Conservation (phyloP, 305 asterid genomes). For the Fraxinus angustifolia region DNA sequence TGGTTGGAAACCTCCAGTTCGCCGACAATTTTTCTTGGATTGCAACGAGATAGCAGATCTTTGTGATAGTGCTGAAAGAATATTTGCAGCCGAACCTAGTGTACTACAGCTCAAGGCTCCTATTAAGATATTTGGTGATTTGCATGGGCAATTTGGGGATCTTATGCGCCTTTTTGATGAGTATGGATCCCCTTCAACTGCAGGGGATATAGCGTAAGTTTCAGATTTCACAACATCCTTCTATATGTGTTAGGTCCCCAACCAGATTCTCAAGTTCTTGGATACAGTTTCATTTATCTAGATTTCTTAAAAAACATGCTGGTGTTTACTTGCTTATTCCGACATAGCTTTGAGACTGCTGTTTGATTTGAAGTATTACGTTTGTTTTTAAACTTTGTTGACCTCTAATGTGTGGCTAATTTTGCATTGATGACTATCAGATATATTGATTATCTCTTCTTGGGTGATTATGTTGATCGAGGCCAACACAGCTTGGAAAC, state of each 20-base stretch:
- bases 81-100: constrained; percentile 89
- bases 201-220: constrained; percentile 97
- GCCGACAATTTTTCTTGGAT: constrained; percentile 92
- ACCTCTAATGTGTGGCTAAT: constrained; percentile 28
- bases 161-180: constrained; percentile 98
- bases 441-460: constrained; percentile 93
- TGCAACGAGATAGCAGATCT: constrained; percentile 99
- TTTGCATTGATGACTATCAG: constrained; percentile 44
- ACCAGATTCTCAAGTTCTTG: constrained; percentile 2
- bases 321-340: background rate
- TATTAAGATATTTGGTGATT: constrained; percentile 94
- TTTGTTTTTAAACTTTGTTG: constrained; percentile 20
- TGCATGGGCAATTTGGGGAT: constrained; percentile 99
- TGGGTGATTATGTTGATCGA: constrained; percentile 99
- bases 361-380: background rate
- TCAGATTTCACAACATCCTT: background rate
- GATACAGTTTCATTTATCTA: constrained; percentile 11
- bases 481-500: constrained; percentile 99
- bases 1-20: constrained; percentile 99
- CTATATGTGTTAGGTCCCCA: background rate
- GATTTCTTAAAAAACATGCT: background rate
- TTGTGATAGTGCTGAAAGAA: constrained; percentile 92
- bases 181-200: constrained; percentile 99
- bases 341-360: background rate
- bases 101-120: constrained; percentile 97